Base-by-base conservation (phyloP, 2,329 filamentous ascomycete genomes). In the Cladosporium sp. region DNA sequence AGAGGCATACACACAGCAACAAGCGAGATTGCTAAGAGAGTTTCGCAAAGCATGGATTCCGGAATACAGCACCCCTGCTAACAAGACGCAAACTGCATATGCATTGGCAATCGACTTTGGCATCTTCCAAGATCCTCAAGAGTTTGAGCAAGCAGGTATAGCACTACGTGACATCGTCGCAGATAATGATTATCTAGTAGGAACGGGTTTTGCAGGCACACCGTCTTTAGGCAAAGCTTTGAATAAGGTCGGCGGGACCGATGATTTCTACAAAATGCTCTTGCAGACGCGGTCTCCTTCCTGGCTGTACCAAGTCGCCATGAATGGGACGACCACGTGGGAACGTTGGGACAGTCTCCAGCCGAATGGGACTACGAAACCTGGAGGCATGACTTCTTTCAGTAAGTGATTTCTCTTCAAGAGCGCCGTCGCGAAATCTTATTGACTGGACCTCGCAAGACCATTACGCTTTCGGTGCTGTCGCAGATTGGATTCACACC, bases 121-220 rank as follows among this genome's bases (percentile, higher is more conserved):
- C 16, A 70, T 78, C 2, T 67, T 70, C 40, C 35, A 66, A 1
- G 65, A 68, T 2, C 56, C 56, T 2, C 44, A 67, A 3, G 70
- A 73, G 40, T 35, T 61, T 5, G 28, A 57, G 4, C 35, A 62
- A 56, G 66, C 67, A 16, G 65, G 72, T 3, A 68, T 72, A 3
- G 70, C 74, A 18, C 66, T 74, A 21, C 64, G 69, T 10, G 67
- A 72, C 28, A 65, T 71, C 3, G 66, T 74, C 60, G 62, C 46
- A 5, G 23, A 67, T 12, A 69, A 70, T 49, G 62, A 68, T 26
- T 77, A 75, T 69, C 71, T 70, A 33, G 74, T 79, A 7, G 69
- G 72, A 0, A 79, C 77, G 2, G 78, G 78, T 0, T 79, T 79
- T 46, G 77, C 81, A 91, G 88, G 88, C 91, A 88, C 78, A 89